Evolutionary conservation across 305 asterid genomes (phyloP).

Genomic region (Plantago coronopus): DNA sequence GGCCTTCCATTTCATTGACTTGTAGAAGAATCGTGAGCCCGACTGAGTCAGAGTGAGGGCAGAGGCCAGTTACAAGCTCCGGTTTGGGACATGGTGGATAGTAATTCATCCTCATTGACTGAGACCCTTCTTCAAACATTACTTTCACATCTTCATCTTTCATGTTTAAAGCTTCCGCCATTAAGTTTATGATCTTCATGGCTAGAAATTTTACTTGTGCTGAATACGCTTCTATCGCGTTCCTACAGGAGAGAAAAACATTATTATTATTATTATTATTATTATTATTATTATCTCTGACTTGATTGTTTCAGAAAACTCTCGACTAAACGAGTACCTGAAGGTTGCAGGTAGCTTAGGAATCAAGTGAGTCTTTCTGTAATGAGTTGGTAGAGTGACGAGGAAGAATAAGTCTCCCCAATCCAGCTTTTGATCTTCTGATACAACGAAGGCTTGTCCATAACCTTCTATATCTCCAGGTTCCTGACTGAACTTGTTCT

Average conservation of each 20-base stretch:
- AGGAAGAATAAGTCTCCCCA: conserved; percentile 44
- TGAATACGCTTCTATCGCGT: conserved; percentile 33
- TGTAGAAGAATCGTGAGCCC: conserved; percentile 57
- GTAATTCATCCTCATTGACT: conserved; percentile 52
- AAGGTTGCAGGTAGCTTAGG: conserved; percentile 35
- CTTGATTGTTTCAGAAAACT: background rate
- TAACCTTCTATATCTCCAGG: conserved; percentile 39
- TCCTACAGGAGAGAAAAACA: conserved; percentile 26
- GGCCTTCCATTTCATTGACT: conserved; percentile 48
- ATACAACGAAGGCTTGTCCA: conserved; percentile 49
- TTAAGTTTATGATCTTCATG: conserved; percentile 23
- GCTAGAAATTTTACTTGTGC: conserved; percentile 35
- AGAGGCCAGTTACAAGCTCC: conserved; percentile 40
- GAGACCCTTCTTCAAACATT: conserved; percentile 37
- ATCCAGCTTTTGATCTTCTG: conserved; percentile 54
- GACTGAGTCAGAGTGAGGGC: conserved; percentile 53
- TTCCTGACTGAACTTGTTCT: conserved; percentile 26
- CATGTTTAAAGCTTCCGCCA: conserved; percentile 40
- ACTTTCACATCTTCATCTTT: conserved; percentile 31
- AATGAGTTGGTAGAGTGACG: conserved; percentile 23
- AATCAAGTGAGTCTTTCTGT: conserved; percentile 39
- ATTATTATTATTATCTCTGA: no score
- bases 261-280: background rate
- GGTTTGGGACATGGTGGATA: conserved; percentile 64
- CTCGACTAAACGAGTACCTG: conserved; percentile 22